phyloP scores from a whole-genome alignment of 257 asterid species.

The Solanum tarapatanum region DNA sequence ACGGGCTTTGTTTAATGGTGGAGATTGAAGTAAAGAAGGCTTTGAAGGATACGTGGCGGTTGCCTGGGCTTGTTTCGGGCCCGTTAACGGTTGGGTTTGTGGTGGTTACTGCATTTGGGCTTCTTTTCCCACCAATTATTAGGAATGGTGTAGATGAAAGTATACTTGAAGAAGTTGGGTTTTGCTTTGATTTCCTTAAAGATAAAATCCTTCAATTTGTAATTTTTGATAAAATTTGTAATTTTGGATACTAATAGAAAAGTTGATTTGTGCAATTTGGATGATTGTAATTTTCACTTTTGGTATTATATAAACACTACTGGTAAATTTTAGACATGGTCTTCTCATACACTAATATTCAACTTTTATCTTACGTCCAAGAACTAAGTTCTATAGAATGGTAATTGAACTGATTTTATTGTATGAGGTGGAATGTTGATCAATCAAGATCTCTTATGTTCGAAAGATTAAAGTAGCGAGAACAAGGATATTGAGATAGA shows the following conservation, averaged over 20 bases:
- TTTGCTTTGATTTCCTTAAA: neutral
- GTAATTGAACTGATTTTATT: no score
- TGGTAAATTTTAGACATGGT: neutral
- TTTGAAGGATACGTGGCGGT: conserved; percentile 17
- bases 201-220: neutral
- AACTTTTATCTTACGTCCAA: neutral
- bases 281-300: neutral
- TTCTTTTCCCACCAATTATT: conserved; percentile 52
- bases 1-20: conserved; percentile 28
- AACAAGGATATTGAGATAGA: no score
- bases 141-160: conserved; percentile 26
- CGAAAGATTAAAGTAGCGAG: neutral
- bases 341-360: neutral
- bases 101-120: conserved; percentile 42
- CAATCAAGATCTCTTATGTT: neutral
- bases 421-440: neutral
- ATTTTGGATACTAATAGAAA: neutral
- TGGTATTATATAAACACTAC: neutral
- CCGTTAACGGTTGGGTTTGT: conserved; percentile 42
- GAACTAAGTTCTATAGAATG: neutral
- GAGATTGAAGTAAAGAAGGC: conserved; percentile 37
- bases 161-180: conserved; percentile 27
- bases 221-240: neutral
- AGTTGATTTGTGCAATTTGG: neutral
- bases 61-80: conserved; percentile 30